Evolutionary conservation across 208 protist species (phyloP).

Genomic region (Acanthamoeba healyi): DNA sequence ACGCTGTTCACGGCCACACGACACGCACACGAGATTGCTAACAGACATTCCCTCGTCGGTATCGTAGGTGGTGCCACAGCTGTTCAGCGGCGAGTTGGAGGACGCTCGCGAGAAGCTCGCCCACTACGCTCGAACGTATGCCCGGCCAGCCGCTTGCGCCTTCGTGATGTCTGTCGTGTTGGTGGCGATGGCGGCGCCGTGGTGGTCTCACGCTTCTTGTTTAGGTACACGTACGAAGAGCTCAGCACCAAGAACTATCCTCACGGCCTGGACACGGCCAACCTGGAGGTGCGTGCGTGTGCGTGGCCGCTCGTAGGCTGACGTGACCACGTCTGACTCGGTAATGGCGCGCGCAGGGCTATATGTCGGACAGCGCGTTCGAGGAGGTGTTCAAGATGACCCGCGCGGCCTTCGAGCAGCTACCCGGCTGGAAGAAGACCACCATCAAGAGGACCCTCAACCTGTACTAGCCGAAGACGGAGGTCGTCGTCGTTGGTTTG

Average conservation of each 20-base stretch:
- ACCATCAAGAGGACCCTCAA: neutral
- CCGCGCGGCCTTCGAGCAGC: neutral
- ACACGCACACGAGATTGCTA: no score
- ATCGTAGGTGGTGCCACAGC: neutral
- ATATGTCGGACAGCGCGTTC: constrained; percentile 62
- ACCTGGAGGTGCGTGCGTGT: neutral
- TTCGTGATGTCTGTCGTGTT: no score
- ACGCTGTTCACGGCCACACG: no score
- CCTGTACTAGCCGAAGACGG: neutral
- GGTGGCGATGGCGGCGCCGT: no score
- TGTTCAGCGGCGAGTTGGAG: neutral
- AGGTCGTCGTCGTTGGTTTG: no score
- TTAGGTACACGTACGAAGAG: constrained; percentile 42
- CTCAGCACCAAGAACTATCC: neutral
- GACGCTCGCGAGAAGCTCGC: neutral
- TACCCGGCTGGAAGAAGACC: constrained; percentile 20
- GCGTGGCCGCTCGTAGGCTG: neutral
- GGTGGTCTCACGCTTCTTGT: no score
- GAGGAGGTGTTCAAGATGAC: constrained; percentile 34
- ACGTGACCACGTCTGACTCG: no score
- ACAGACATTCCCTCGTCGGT: no score
- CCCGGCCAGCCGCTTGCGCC: no score
- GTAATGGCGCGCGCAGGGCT: neutral
- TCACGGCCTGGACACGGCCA: constrained; percentile 19
- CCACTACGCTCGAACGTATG: neutral